Percentiles rank a stretch among this genome's conserved stretches.
These are phyloP conservation scores for Candida maltosa DNA, from an alignment of 805 yeast species.

Conservation along the genomic window DNA sequence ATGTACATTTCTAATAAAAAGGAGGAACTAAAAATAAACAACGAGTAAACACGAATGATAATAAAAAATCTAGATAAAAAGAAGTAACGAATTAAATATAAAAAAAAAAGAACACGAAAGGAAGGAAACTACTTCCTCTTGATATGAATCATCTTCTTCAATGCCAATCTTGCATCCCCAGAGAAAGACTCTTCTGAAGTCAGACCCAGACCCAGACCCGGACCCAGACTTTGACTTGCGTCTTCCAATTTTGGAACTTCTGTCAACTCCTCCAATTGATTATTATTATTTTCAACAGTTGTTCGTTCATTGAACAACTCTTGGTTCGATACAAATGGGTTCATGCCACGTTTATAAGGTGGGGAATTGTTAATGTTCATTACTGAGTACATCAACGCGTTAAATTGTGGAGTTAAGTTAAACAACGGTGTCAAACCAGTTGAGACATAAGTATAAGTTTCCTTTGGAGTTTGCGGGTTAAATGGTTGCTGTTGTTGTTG, in stretches of 20 bases:
- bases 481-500: no score
- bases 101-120: neutral
- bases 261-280: neutral
- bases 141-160: conserved; percentile 33
- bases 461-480: conserved; percentile 37
- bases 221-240: neutral
- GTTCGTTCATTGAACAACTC: conserved; percentile 18
- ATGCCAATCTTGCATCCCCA: conserved; percentile 37
- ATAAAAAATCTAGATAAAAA: neutral
- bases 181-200: conserved; percentile 23
- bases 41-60: no score
- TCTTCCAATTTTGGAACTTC: neutral
- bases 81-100: neutral
- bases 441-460: conserved; percentile 18
- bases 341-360: conserved; percentile 13
- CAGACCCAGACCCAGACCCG: conserved; percentile 14
- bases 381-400: conserved; percentile 37
- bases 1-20: neutral
- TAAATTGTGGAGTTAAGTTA: conserved; percentile 40
- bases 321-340: conserved; percentile 16
- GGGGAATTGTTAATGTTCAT: conserved; percentile 33
- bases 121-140: conserved; percentile 17
- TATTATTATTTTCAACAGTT: neutral
- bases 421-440: conserved; percentile 32
- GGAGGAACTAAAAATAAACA: neutral